Evolutionary conservation across 345 rosid genomes (phyloP).

Genomic region (Populus ilicifolia): DNA sequence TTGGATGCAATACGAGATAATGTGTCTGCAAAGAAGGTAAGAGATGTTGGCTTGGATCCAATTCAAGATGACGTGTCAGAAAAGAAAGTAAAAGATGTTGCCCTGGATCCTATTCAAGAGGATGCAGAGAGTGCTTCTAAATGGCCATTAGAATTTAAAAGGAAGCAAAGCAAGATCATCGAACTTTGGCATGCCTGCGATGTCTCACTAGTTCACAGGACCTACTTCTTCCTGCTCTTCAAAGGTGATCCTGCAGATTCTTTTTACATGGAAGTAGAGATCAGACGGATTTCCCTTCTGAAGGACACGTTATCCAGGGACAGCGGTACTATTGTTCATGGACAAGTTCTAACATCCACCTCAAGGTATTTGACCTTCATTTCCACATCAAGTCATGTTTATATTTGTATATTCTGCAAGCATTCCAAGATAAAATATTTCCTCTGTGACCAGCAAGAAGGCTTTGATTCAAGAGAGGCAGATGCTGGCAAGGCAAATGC

Average conservation of each 20-base stretch:
- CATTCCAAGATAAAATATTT: neutral
- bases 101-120: constrained; percentile 67
- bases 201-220: constrained; percentile 74
- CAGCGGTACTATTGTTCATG: constrained; percentile 48
- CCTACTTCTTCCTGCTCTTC: constrained; percentile 79
- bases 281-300: constrained; percentile 59
- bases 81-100: constrained; percentile 62
- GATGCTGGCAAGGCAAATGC: constrained; percentile 54
- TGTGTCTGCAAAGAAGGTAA: constrained; percentile 41
- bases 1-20: constrained; percentile 65
- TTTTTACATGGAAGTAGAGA: constrained; percentile 87
- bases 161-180: constrained; percentile 63
- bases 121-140: constrained; percentile 31
- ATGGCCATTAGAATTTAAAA: constrained; percentile 64
- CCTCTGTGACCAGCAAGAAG: constrained; percentile 39
- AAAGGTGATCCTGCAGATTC: constrained; percentile 77
- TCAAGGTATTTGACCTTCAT: constrained; percentile 45
- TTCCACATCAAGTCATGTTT: neutral
- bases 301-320: constrained; percentile 50
- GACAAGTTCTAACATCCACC: constrained; percentile 33
- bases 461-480: constrained; percentile 63
- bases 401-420: neutral
- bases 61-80: constrained; percentile 31
- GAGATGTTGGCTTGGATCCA: constrained; percentile 73
- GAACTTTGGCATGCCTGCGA: constrained; percentile 82